Evolutionary conservation across 2,329 filamentous ascomycete genomes (phyloP), one percentile per base, ranked within the genome.

Genomic region (Colletotrichum sp.): DNA sequence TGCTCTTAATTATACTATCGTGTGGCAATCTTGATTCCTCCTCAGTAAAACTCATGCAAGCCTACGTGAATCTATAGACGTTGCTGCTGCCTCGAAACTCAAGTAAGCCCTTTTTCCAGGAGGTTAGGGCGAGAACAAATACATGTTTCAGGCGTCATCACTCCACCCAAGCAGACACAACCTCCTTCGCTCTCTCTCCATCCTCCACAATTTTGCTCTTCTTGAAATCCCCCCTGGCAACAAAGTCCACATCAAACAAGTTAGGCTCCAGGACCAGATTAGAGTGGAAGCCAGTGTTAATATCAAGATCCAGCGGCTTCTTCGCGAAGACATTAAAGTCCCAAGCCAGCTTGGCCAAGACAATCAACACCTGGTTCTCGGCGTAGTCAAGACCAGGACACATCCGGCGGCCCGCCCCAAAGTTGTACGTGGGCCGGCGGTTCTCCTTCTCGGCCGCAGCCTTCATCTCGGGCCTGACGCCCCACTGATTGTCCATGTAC

Each of bases 381-480:
- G 87, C 87, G 25, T 90, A 85, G 65, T 89, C 85, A 16, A 88
- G 86, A 0, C 89, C 88, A 3, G 85, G 84, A 75, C 88, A 90
- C 34, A 87, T 84, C 8, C 88, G 83, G 8, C 89, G 83, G 0
- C 88, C 89, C 11, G 84, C 85, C 0, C 88, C 88, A 77, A 89
- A 90, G 2, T 82, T 82, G 78, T 87, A 90, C 67, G 79, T 79
- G n/a, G 69, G 73, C 30, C 78, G 78, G 3, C 79, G 77, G 25
- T 77, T 78, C 30, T 78, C 71, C 11, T 22, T 25, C 64, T 68
- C 48, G 2, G 72, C 75, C 9, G 57, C 72, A 0, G 30, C 30
- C 39, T 22, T 48, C 71, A 64, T 72, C 59, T 60, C 70, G 25
- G 76, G 67, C 22, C 59, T 74, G 57, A 77, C 60, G 5, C 69